Evolutionary conservation across 2,329 filamentous ascomycete genomes (phyloP), one percentile per base, ranked within the genome.

Genomic region (Colletotrichum echinochloae): DNA sequence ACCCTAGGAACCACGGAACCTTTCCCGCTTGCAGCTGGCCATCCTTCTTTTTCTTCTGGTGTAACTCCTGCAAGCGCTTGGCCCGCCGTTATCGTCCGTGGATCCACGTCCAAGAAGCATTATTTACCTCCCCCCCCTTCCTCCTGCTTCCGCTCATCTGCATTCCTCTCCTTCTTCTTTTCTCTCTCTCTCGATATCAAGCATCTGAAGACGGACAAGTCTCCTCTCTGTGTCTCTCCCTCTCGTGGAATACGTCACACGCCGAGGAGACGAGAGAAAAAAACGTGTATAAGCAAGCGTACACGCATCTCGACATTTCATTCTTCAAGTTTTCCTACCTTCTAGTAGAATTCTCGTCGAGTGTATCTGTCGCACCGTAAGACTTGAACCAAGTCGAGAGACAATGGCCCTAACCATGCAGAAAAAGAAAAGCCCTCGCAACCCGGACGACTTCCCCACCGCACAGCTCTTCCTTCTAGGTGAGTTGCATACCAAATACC

Each of bases 401-500:
- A 80, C 81, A 78, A 89, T 89, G 87, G 79, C 82, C 81, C 83
- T 86, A 81, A 84, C 84, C 72, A 83, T 79, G 75, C 83, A 84
- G 81, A 82, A 79, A 81, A 81, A 84, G 81, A 82, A 79, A 81
- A 81, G 80, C 73, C 82, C 81, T 79, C 87, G 86, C 83, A 87
- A 92, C 81, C 87, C 89, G 74, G 88, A 94, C 82, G 89, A 89
- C 76, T 97, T 97, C 77, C 95, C 94, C 5, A 89, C 92, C 9
- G 82, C 90, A 30, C 95, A 98, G 80, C 89, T 97, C 33, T 94
- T 95, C 75, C 83, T 97, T 23, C 88, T 98, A 74, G 93, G 94
- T 97, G 84, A 78, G 90, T 83, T 20, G 23, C 56, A 33, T 9
- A 23, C 33, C 55, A 33, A 46, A n/a, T n/a, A n/a, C n/a, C n/a